Conservation (phyloP, 2,329 filamentous ascomycete genomes). For the Penicillium sp. region DNA sequence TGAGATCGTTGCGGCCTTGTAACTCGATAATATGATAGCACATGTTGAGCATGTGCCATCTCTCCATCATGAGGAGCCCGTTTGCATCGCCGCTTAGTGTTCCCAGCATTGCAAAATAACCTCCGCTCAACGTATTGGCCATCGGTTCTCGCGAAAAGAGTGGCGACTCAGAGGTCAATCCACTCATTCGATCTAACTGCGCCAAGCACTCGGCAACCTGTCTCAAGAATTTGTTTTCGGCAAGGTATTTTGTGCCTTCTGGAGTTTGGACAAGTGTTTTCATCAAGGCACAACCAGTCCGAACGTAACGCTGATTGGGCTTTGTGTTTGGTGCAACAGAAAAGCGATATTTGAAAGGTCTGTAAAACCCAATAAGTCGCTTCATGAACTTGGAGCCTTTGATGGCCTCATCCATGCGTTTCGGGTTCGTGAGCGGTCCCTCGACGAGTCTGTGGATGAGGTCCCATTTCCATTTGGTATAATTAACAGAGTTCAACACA, state of each 20-base stretch:
- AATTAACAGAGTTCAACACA: conserved; percentile 87
- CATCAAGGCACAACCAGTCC: conserved; percentile 85
- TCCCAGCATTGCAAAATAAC: conserved; percentile 93
- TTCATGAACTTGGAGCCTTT: conserved; percentile 97
- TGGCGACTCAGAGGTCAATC: conserved; percentile 71
- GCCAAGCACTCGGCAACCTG: conserved; percentile 96
- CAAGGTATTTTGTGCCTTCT: conserved; percentile 82
- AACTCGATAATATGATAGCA: conserved; percentile 98
- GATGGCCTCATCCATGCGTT: conserved; percentile 90
- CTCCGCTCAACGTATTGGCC: conserved; percentile 82
- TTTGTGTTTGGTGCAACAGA: conserved; percentile 88
- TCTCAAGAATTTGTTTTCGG: conserved; percentile 88
- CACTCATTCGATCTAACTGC: conserved; percentile 85
- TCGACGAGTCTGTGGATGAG: conserved; percentile 88
- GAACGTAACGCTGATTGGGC: conserved; percentile 91
- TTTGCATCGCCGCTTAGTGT: conserved; percentile 80
- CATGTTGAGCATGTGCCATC: conserved; percentile 99
- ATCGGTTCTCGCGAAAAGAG: conserved; percentile 88
- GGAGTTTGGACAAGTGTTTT: conserved; percentile 81
- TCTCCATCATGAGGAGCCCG: conserved; percentile 86
- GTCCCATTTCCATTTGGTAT: conserved; percentile 97
- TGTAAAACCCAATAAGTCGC: conserved; percentile 89
- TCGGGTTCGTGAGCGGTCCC: conserved; percentile 86
- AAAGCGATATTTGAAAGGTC: conserved; percentile 96
- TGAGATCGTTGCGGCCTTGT: conserved; percentile 86